Percentiles rank a stretch among this genome's conserved stretches.
These are phyloP conservation scores for Sideroxylon spinosum DNA, from an alignment of 179 eudicot species.

Conservation along the genomic window DNA sequence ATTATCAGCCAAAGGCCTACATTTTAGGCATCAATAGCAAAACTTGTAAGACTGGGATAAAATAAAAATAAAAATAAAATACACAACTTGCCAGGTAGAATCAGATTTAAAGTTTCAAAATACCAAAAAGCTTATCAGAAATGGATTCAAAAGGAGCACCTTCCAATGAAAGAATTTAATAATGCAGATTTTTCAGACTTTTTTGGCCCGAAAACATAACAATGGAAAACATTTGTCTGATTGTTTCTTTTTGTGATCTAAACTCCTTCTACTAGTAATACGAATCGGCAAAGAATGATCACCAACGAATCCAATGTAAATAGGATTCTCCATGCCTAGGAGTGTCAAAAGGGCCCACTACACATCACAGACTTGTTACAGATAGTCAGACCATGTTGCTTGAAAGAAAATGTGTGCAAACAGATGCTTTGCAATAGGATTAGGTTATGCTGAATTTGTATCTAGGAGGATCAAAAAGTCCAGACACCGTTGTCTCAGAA, in stretches of 20 bases:
- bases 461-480: not conserved
- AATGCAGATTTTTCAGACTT: slow-evolving; percentile 79
- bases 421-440: not conserved
- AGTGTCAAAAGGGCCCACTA: slow-evolving; percentile 98
- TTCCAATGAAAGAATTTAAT: slow-evolving; percentile 72
- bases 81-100: not conserved
- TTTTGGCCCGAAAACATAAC: slow-evolving; percentile 92
- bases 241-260: slow-evolving; percentile 82
- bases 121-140: not conserved
- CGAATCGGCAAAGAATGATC: slow-evolving; percentile 80
- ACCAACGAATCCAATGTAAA: slow-evolving; percentile 76
- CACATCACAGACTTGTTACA: slow-evolving; percentile 17
- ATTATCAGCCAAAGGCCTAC: slow-evolving; percentile 71
- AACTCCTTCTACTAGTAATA: slow-evolving; percentile 66
- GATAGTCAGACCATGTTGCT: not conserved
- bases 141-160: slow-evolving; percentile 32
- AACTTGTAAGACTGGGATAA: not conserved
- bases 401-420: not conserved
- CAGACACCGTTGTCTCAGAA: not conserved
- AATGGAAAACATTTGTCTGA: slow-evolving; percentile 81
- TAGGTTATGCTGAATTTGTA: not conserved
- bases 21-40: slow-evolving; percentile 17
- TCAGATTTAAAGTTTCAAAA: not conserved
- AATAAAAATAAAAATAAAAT: no score
- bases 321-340: slow-evolving; percentile 81